Conservation (phyloP, 768 basidiomycete species). For the Lenzites betulinus region DNA sequence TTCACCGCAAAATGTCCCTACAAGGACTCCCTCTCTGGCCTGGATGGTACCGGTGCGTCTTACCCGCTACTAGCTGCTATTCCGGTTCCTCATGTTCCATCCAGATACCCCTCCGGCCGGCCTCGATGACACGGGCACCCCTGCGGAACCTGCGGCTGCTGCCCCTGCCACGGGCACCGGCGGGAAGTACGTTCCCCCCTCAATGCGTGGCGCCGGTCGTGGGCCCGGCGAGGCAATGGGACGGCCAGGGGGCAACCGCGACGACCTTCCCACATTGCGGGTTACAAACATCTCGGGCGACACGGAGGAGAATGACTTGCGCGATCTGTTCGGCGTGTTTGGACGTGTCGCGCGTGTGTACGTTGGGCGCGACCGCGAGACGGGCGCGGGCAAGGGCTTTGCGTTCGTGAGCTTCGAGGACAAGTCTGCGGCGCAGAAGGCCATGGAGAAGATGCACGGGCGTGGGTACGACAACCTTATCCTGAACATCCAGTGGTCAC, state of each 20-base stretch:
- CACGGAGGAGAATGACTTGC: conserved; percentile 90
- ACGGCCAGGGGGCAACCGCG: conserved; percentile 58
- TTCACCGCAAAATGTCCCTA: conserved; percentile 99
- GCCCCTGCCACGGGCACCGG: conserved; percentile 43
- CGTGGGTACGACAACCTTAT: conserved; percentile 93
- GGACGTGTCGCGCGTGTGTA: conserved; percentile 88
- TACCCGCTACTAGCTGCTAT: neutral
- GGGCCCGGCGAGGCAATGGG: conserved; percentile 81
- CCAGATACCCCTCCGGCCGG: conserved; percentile 42
- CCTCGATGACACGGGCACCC: conserved; percentile 39
- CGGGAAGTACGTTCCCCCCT: conserved; percentile 94
- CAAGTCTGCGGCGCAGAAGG: conserved; percentile 73
- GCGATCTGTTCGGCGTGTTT: conserved; percentile 87
- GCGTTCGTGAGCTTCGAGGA: conserved; percentile 97
- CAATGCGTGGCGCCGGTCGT: conserved; percentile 73
- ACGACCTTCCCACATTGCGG: conserved; percentile 94
- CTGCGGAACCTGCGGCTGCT: conserved; percentile 36
- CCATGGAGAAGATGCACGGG: conserved; percentile 91
- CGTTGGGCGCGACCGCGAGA: conserved; percentile 93
- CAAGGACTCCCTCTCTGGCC: conserved; percentile 86
- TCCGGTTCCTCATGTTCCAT: neutral
- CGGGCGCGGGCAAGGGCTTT: conserved; percentile 93
- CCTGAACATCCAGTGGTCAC: conserved; percentile 65
- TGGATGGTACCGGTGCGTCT: conserved; percentile 59
- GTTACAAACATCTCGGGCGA: conserved; percentile 98